Conservation (phyloP, 176 grass and related monocot genomes). For the Hyparrhenia diplandra region DNA sequence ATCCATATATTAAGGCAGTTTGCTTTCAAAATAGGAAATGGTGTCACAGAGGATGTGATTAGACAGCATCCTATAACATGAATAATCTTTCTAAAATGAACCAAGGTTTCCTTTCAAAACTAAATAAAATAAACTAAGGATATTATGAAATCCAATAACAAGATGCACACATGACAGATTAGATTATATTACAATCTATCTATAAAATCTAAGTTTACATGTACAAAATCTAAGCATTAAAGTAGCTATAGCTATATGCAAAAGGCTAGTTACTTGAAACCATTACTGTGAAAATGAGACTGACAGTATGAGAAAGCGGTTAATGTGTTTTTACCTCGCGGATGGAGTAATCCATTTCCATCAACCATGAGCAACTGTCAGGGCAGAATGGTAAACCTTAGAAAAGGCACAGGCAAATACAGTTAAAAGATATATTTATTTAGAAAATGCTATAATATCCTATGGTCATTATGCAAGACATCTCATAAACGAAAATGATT, state of each 20-base stretch:
- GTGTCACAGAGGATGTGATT: background rate
- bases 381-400: slow-evolving; percentile 16
- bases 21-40: background rate
- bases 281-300: background rate
- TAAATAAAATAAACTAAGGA: background rate
- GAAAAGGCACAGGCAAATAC: slow-evolving; percentile 12
- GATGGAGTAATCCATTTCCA: slow-evolving; percentile 97
- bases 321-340: slow-evolving; percentile 49
- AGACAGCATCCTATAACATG: background rate
- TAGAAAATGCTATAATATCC: background rate
- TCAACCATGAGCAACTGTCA: slow-evolving; percentile 91
- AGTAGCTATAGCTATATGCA: background rate
- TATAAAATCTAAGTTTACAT: slow-evolving; percentile 4
- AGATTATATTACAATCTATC: background rate
- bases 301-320: background rate
- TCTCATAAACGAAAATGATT: background rate
- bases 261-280: background rate
- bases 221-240: background rate
- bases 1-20: background rate
- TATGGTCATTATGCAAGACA: background rate
- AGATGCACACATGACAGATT: background rate
- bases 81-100: background rate
- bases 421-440: background rate
- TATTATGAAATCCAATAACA: background rate
- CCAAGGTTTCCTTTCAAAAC: background rate